A percentile compares a stretch with the other conserved stretches of the same genome.
Conservation (phyloP, 805 yeast genomes). For the Candida pini region DNA sequence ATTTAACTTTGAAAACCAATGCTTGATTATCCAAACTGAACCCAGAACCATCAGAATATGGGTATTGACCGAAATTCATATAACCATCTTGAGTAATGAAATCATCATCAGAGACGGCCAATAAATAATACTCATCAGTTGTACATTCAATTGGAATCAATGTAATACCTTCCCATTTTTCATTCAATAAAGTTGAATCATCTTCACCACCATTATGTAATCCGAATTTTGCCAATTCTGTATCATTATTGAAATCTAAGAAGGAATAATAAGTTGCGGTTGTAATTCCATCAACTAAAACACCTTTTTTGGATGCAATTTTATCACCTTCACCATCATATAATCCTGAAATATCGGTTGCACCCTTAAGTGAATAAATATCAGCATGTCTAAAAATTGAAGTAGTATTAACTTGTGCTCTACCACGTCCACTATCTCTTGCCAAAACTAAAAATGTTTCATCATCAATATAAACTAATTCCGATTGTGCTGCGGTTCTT, state of each 20-base stretch:
- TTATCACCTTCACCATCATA: slow-evolving; percentile 24
- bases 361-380: slow-evolving; percentile 22
- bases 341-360: slow-evolving; percentile 25
- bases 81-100: slow-evolving; percentile 27
- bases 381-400: slow-evolving; percentile 26
- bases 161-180: slow-evolving; percentile 30
- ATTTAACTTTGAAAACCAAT: slow-evolving; percentile 24
- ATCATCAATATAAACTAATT: slow-evolving; percentile 23
- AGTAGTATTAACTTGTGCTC: slow-evolving; percentile 17
- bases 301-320: slow-evolving; percentile 24
- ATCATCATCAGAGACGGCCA: slow-evolving; percentile 26
- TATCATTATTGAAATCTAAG: slow-evolving; percentile 20
- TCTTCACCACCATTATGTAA: slow-evolving; percentile 29
- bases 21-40: slow-evolving; percentile 25
- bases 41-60: slow-evolving; percentile 23
- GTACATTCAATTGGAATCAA: slow-evolving; percentile 27
- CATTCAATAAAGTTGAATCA: slow-evolving; percentile 22
- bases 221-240: slow-evolving; percentile 26
- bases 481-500: slow-evolving; percentile 28
- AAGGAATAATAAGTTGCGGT: slow-evolving; percentile 25
- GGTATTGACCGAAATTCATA: slow-evolving; percentile 21
- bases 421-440: slow-evolving; percentile 25
- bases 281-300: slow-evolving; percentile 16
- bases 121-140: slow-evolving; percentile 24
- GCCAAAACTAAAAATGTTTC: slow-evolving; percentile 25